Percentiles rank a stretch among this genome's conserved stretches.
These are phyloP conservation scores for Eucalyptus fibrosa DNA, from an alignment of 345 rosid genomes.

Conservation along the genomic window DNA sequence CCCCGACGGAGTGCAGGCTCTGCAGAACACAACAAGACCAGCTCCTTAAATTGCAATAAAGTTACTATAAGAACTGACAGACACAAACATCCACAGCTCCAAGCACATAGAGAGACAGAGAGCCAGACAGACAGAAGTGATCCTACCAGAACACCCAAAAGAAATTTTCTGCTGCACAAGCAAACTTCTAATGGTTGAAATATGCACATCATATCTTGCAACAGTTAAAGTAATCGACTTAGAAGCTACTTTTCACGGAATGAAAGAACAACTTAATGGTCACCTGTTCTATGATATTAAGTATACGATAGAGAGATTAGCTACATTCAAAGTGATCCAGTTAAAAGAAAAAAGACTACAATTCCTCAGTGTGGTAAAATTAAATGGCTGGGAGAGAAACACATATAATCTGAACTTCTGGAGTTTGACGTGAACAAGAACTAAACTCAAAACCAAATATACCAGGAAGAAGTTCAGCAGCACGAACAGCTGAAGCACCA, in stretches of 20 bases:
- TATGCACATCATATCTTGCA: neutral
- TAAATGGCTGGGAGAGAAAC: neutral
- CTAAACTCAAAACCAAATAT: constrained; percentile 4
- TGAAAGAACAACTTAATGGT: neutral
- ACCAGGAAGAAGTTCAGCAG: constrained; percentile 92
- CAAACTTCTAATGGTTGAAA: neutral
- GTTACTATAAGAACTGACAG: neutral
- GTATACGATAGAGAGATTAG: neutral
- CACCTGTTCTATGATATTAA: neutral
- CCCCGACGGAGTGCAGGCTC: constrained; percentile 86
- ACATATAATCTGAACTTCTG: neutral
- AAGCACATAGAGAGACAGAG: neutral
- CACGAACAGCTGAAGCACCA: constrained; percentile 63
- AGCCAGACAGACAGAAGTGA: neutral
- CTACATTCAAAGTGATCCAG: neutral
- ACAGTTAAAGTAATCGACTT: neutral
- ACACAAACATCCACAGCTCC: neutral
- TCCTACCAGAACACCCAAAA: neutral
- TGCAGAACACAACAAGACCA: constrained; percentile 2
- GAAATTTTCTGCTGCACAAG: neutral
- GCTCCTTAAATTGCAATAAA: neutral
- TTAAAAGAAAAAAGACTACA: neutral
- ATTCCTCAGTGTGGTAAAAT: neutral
- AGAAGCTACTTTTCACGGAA: neutral
- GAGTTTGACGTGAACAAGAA: neutral